These are phyloP conservation scores for Colletotrichum sp. DNA, from an alignment of 2,329 filamentous ascomycete species.

Conservation along the genomic window DNA sequence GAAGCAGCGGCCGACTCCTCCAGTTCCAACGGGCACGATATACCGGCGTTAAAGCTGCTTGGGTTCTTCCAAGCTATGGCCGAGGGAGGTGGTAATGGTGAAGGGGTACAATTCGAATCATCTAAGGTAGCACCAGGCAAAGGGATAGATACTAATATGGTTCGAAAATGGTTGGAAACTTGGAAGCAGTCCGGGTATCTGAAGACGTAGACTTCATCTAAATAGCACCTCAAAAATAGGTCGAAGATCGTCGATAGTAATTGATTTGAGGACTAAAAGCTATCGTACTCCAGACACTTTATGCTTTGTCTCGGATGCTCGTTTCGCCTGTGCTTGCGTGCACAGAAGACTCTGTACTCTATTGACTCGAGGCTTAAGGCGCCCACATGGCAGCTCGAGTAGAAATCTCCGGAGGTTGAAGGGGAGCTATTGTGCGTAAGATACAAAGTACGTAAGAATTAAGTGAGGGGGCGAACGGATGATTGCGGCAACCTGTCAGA, in stretches of 20 bases:
- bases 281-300: background rate
- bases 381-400: background rate
- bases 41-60: background rate
- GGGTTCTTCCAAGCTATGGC: slow-evolving; percentile 8
- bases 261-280: background rate
- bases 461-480: background rate
- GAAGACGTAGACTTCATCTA: background rate
- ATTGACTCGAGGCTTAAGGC: background rate
- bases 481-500: background rate
- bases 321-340: background rate
- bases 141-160: background rate
- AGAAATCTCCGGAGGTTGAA: background rate
- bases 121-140: background rate
- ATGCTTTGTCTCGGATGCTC: background rate
- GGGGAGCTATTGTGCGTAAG: background rate
- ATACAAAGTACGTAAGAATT: background rate
- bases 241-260: background rate
- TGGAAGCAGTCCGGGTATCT: background rate
- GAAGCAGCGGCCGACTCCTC: background rate
- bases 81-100: background rate
- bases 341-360: background rate
- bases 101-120: background rate
- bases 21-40: background rate
- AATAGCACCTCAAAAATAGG: background rate
- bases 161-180: background rate